Base-by-base conservation (phyloP, 805 yeast genomes). In the Cyberlindnera lachancei region DNA sequence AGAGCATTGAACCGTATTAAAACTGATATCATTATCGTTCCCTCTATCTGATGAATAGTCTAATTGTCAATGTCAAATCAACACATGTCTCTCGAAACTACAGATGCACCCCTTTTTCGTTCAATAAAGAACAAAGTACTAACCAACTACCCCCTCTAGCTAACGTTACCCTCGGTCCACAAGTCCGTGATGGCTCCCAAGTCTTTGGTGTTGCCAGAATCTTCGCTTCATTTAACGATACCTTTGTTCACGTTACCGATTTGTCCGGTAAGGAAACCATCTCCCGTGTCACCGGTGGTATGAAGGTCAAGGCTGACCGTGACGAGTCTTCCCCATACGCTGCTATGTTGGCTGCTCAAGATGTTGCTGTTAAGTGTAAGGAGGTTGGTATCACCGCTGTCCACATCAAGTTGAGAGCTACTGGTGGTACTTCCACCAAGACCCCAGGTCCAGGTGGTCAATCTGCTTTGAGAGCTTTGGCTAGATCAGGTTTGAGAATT, bases 391-490 rank as follows among this genome's bases (percentile, higher is more conserved):
- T 92, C 66, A 92, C 95, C 58, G 99, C 99, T 53, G 95, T 92
- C 63, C 99, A 92, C 80, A 76, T 92, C 68, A 92, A 92, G 79
- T 79, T 92, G 71, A 88, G 99, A 86, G 99, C 96, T 66, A 90
- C 96, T 56, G 99, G 99, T 80, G 99, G 99, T 80, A 92, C 98
- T 58, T 86, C 86, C 70, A 83, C 97, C 71, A 92, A 94, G 83
- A 90, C 99, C 68, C 99, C 99, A 74, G 95, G 96, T 79, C 95
- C 96, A 78, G 95, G 96, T 85, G 95, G 96, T 76, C 95, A 92
- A 79, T 82, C 95, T 53, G 95, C 96, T 69, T 73, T 90, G 68
- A 83, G 98, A 82, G 96, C 97, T 65, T 73, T 90, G 63, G 97
- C 99, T 62, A 88, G 99, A 81, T 87, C 97, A 54, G 99, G 99